Conservation (phyloP, 495 filamentous ascomycete genomes). For the Annulohypoxylon maeteangense region DNA sequence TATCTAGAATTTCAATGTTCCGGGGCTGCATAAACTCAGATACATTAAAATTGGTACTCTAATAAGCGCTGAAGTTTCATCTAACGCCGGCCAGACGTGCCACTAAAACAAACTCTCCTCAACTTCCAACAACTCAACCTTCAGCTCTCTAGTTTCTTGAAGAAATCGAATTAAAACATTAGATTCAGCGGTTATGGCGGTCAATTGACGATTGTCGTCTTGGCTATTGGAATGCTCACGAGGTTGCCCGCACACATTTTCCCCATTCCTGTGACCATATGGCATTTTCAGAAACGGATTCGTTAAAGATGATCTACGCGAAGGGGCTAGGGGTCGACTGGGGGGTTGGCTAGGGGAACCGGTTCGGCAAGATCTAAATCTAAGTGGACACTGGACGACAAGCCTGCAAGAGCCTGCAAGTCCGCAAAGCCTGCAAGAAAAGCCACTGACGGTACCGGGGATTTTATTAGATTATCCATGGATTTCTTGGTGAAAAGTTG, state of each 20-base stretch:
- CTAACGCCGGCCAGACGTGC: conserved; percentile 32
- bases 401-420: too few species aligned
- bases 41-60: conserved; percentile 41
- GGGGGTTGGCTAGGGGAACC: background rate
- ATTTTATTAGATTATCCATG: conserved; percentile 23
- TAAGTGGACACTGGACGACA: conserved; percentile 11
- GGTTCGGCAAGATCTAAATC: conserved; percentile 32
- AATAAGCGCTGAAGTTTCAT: conserved; percentile 44
- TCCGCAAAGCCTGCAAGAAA: background rate
- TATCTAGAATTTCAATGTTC: background rate
- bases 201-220: background rate
- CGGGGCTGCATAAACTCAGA: conserved; percentile 27
- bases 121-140: conserved; percentile 2
- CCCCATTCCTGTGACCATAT: conserved; percentile 34
- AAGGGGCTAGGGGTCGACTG: background rate
- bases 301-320: conserved; percentile 13
- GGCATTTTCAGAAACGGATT: conserved; percentile 23
- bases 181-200: conserved; percentile 19
- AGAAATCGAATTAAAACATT: background rate
- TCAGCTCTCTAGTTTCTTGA: background rate
- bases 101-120: conserved; percentile 5
- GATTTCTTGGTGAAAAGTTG: background rate
- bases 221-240: conserved; percentile 19
- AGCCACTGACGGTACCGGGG: conserved; percentile 13
- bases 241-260: conserved; percentile 24